phyloP scores from a whole-genome alignment of 257 asterid species.

The Dorcoceras hygrometricum region DNA sequence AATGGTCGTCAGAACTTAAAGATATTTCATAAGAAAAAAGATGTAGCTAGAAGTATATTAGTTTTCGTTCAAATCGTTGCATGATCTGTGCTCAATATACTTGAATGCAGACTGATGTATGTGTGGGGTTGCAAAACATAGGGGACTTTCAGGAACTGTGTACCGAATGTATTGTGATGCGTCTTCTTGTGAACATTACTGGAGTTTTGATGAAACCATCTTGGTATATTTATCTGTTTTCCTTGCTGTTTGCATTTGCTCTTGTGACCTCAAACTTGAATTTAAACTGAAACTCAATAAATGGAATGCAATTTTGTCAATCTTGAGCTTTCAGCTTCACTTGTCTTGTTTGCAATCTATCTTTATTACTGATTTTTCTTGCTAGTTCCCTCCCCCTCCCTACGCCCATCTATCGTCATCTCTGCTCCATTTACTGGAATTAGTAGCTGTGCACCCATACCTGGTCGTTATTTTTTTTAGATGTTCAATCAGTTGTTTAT shows the following conservation, averaged over 20 bases:
- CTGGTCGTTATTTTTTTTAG: no score
- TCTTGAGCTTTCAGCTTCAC: no score
- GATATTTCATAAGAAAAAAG: neutral
- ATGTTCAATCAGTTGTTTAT: neutral
- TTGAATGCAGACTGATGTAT: neutral
- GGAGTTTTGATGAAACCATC: neutral
- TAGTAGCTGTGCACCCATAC: no score
- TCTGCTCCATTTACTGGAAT: neutral
- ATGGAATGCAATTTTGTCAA: neutral
- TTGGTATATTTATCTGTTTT: neutral
- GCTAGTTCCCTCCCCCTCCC: neutral
- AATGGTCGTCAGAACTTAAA: constrained; percentile 2
- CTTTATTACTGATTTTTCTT: neutral
- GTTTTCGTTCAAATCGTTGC: neutral
- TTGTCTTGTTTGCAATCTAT: no score
- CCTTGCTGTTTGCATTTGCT: neutral
- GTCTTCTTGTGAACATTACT: neutral
- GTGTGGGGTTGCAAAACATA: neutral
- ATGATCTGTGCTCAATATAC: neutral
- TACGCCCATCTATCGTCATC: neutral
- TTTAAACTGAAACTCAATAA: neutral
- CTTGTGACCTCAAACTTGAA: neutral
- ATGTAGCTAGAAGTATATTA: neutral
- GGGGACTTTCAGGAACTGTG: no score
- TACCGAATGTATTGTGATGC: no score